Conservation (phyloP, 345 rosid genomes). For the Brassica incana region DNA sequence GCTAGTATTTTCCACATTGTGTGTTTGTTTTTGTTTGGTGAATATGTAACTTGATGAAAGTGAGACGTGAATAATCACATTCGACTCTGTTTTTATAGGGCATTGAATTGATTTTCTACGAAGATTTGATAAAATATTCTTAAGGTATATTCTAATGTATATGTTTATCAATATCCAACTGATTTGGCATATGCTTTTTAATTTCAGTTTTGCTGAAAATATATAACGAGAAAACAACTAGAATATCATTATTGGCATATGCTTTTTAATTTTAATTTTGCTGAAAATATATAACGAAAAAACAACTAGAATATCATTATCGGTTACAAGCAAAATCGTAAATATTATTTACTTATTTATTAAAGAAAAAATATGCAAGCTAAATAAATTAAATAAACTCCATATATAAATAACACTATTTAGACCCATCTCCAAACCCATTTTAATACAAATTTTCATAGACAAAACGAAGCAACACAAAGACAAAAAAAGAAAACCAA, state of each 20-base stretch:
- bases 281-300: not conserved
- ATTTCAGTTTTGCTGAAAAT: not conserved
- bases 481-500: conserved; percentile 18
- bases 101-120: not conserved
- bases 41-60: not conserved
- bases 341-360: not conserved
- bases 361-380: not conserved
- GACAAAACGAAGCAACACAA: conserved; percentile 20
- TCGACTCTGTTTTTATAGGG: conserved; percentile 10
- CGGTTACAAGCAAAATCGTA: not conserved
- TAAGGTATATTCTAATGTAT: conserved; percentile 16
- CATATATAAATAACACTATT: not conserved
- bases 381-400: not conserved
- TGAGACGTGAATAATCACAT: not conserved
- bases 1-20: conserved; percentile 18
- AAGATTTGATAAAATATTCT: conserved; percentile 27
- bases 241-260: conserved; percentile 27
- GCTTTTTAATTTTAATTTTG: not conserved
- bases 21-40: not conserved
- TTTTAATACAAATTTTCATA: conserved; percentile 20
- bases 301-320: not conserved
- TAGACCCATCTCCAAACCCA: not conserved
- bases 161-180: not conserved
- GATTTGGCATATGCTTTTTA: conserved; percentile 32
- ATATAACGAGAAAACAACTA: not conserved